A percentile compares a stretch with the other conserved stretches of the same genome.
Conservation (phyloP, 176 grass and related monocot species). For the Oryza australiensis region DNA sequence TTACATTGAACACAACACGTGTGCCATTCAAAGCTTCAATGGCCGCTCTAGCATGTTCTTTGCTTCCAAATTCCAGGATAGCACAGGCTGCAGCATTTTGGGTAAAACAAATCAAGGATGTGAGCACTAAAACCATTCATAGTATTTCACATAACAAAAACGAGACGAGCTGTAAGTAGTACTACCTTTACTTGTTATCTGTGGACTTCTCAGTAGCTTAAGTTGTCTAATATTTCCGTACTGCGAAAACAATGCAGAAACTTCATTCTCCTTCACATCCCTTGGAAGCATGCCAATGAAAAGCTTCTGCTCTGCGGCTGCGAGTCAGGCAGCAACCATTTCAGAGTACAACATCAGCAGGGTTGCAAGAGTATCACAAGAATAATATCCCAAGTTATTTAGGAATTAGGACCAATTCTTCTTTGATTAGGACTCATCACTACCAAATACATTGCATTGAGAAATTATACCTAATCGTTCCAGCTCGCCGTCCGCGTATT, state of each 20-base stretch:
- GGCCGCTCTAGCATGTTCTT: conserved; percentile 55
- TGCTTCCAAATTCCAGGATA: conserved; percentile 55
- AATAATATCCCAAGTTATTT: neutral
- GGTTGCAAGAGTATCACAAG: neutral
- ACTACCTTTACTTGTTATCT: conserved; percentile 62
- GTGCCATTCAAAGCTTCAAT: conserved; percentile 31
- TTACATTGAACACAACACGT: neutral
- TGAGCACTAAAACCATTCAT: neutral
- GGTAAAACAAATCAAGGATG: neutral
- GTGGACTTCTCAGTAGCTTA: conserved; percentile 47
- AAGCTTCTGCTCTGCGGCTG: conserved; percentile 49
- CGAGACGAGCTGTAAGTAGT: neutral
- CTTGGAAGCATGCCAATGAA: conserved; percentile 65
- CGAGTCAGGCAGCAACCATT: neutral
- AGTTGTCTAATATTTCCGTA: conserved; percentile 59
- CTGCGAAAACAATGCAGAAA: conserved; percentile 44
- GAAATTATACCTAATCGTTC: conserved; percentile 47
- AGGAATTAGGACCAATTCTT: neutral
- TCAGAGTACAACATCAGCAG: conserved; percentile 2
- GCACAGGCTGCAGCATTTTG: conserved; percentile 45
- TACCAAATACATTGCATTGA: neutral
- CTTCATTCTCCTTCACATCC: conserved; percentile 47
- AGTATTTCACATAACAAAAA: neutral
- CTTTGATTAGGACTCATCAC: neutral
- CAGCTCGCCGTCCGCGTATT: conserved; percentile 59